Conservation (phyloP, 1,139 yeast genomes). For the Saccharomyces hybrid region DNA sequence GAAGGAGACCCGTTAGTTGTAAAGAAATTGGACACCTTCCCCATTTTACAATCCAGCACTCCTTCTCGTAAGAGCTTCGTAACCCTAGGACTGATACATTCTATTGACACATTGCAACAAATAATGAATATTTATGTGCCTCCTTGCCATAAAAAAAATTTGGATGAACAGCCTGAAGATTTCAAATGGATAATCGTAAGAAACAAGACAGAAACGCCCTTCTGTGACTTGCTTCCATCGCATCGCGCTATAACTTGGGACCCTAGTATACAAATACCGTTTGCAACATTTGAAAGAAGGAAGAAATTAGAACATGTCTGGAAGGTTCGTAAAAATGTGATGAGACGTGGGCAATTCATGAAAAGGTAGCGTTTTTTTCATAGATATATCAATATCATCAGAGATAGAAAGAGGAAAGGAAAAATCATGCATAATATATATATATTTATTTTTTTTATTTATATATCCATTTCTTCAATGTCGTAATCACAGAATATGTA, state of each 20-base stretch:
- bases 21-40: constrained; percentile 11
- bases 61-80: constrained; percentile 20
- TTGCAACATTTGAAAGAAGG: constrained; percentile 41
- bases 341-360: constrained; percentile 40
- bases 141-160: constrained; percentile 3
- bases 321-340: constrained; percentile 57
- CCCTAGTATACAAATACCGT: constrained; percentile 37
- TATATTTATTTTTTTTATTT: background rate
- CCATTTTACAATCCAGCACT: constrained; percentile 10
- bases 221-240: constrained; percentile 38
- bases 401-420: background rate
- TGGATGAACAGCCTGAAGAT: constrained; percentile 17
- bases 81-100: constrained; percentile 53
- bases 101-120: constrained; percentile 41
- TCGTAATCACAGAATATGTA: background rate
- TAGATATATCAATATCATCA: background rate
- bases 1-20: constrained; percentile 6
- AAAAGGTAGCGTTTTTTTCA: constrained; percentile 9
- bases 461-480: background rate
- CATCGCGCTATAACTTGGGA: constrained; percentile 16
- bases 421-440: background rate
- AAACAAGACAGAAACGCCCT: constrained; percentile 59
- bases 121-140: constrained; percentile 58
- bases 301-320: constrained; percentile 49
- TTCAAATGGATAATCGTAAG: constrained; percentile 45